These are phyloP conservation scores for Adenanthera pavonina DNA, from an alignment of 306 rosid genomes.

Conservation along the genomic window DNA sequence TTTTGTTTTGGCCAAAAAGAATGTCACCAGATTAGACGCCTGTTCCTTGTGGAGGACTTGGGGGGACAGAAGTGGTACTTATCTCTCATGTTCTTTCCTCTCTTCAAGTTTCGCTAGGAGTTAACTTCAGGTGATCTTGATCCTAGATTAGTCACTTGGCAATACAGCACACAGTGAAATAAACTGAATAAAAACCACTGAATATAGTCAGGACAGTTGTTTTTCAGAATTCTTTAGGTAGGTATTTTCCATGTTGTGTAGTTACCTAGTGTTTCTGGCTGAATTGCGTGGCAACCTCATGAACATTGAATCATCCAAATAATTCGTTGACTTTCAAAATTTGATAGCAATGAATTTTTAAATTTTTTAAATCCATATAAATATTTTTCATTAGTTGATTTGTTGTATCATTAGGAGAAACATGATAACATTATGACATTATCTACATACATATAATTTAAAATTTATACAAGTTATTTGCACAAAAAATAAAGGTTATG, in stretches of 20 bases:
- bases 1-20: neutral
- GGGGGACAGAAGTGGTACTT: neutral
- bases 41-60: neutral
- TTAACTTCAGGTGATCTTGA: neutral
- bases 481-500: neutral
- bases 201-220: neutral
- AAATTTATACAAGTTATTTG: neutral
- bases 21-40: neutral
- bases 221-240: neutral
- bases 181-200: neutral
- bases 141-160: neutral
- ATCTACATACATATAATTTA: no score
- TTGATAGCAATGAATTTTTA: no score
- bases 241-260: neutral
- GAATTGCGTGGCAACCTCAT: no score
- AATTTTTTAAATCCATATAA: no score
- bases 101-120: neutral
- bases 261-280: no score
- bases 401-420: no score
- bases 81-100: neutral
- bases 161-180: neutral
- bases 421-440: no score
- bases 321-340: no score
- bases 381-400: no score
- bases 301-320: no score